Evolutionary conservation across 768 basidiomycete species (phyloP), one percentile per base, ranked within the genome.

Genomic region (Boletales sp.): DNA sequence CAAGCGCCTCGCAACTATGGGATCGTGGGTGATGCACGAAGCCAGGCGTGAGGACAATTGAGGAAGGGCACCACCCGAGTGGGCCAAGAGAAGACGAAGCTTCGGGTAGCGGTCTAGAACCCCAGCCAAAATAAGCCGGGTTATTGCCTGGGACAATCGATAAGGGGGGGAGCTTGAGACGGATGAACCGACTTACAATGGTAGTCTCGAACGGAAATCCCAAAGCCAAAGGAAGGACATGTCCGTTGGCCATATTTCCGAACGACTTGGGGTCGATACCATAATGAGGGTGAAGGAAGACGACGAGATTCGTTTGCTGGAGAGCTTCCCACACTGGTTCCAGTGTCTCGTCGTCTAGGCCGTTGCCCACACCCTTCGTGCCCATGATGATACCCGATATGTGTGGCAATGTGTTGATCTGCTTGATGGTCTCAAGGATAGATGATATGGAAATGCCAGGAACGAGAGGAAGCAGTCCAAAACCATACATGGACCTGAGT

Each of bases 121-220:
- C 2, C 92, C 91, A 11, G 87, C 76, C 43, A 93, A 78, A 59
- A 94, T 90, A 38, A 94, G 72, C 34, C 90, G 82, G 8, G 91
- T 85, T 30, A 82, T 79, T 4, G 90, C 87, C 77, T 78, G 48
- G 49, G 9, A 48, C 45, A 31, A n/a, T 30, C 33, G 12, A 46
- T 64, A 3, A 64, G 52, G 33, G 13, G 10, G 17, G 10, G 6
- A 8, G 8, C 41, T 31, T 18, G 9, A 48, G 47, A 47, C 14
- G 25, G 44, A 41, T 5, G 35, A 38, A 13, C 13, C 17, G 37
- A 73, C 86, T 64, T 57, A 90, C 90, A 31, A 82, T 83, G 5
- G 92, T 92, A 15, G 91, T 94, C 71, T 94, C 92, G 59, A 94
- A 86, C 3, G 91, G 91, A 68, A 94, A 94, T 1, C 92, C 91